Evolutionary conservation across 169 alveolate species (phyloP), one percentile per base, ranked within the genome.

Genomic region (Plasmodium sp.): DNA sequence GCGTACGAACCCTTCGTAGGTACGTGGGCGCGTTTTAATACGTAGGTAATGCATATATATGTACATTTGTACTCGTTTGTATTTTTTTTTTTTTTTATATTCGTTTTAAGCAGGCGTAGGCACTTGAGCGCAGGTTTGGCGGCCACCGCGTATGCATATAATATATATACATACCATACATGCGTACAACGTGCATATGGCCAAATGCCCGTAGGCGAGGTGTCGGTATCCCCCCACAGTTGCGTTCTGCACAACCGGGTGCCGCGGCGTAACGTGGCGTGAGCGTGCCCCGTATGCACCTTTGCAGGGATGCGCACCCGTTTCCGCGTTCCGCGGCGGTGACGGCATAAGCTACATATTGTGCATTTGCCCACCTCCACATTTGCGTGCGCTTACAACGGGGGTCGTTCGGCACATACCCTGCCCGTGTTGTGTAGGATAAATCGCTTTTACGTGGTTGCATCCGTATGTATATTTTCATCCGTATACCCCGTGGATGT

Each of bases 31-130:
- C 62, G 22, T n/a, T 48, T 81, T 48, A 45, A 81, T 81, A 45
- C 62, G 31, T 81, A 81, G 36, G 27, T 80, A 10, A 48, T 43
- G 43, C 34, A 80, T 80, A 39, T 80, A 80, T 80, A 80, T 80
- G 56, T 81, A 45, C n/a, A 81, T 81, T 22, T 45, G n/a, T 43
- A 81, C 86, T 16, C n/a, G 36, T 71, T 27, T 36, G 54, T 18
- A 2, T 77, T 75, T 75, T 34, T 45, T 77, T 39, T 39, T 77
- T 39, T 27, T 31, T 31, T 18, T n/a, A 7, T 77, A 77, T 14
- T 18, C 48, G 31, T 16, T 34, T 4, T 6, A 34, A 22, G 27
- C 3, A 12, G 84, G 4, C 27, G 62, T 16, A 51, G 62, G 2
- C 62, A 51, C 58, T 12, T 48, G 58, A 48, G 83, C 56, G 33